Evolutionary conservation across 176 grass and related monocot genomes (phyloP), one percentile per base, ranked within the genome.

Genomic region (Aegilops sharonensis): DNA sequence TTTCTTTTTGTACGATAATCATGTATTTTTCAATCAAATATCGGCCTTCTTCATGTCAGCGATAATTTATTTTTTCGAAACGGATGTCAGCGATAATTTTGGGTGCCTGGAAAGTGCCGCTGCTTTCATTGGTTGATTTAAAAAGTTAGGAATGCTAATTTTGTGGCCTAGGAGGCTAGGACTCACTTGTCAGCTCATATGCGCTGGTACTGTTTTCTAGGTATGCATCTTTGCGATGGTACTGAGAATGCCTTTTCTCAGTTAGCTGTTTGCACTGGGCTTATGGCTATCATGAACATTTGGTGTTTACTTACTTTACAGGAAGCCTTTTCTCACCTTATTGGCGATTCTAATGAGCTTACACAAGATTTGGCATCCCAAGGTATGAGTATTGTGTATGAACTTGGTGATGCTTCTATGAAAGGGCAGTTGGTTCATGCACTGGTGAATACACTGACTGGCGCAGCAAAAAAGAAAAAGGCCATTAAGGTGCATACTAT

Each of bases 331-430:
- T 95, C 95, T 23, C 93, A 98, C 67, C 93, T 98, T 85, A 87
- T 98, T 81, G 95, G 95, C 81, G 95, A 98, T 89, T 88, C 88
- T 31, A 95, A 98, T 95, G 93, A 98, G 80, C 93, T 98, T 72
- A 98, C 93, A 56, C 95, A 98, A 90, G 95, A 98, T 91, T 90
- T 98, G 84, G 93, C 95, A 43, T 98, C 95, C 80, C 95, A 98
- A 98, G 95, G 95, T 62, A 98, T 98, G 95, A 98, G 95, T 80
- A 98, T 98, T 54, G 95, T 98, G 40, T 98, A 98, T 57, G 95
- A 98, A 81, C 93, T 98, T 88, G 95, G 95, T 69, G 93, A 98
- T 83, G 79, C 85, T 78, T 98, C 95, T 75, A 98, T 92, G 95
- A 98, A 98, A 75, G 89, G 92, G 54, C 86, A 92, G 56, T 78